phyloP scores from a whole-genome alignment of 768 basidiomycete species.

The Crepidotus variabilis region DNA sequence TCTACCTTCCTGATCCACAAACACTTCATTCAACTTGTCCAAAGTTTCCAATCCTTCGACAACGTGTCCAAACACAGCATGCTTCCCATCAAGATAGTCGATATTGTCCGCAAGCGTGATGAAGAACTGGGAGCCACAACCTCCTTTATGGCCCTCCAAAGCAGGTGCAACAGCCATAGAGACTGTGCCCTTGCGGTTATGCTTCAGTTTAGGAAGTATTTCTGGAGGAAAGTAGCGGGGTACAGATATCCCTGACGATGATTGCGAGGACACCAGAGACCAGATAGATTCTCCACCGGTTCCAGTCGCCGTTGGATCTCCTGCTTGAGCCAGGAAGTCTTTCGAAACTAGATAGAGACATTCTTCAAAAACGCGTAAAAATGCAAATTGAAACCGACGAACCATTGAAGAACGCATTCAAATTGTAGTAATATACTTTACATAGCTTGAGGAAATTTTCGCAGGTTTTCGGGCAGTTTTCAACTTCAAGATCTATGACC shows the following conservation, averaged over 20 bases:
- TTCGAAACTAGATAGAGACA: constrained; percentile 70
- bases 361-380: neutral
- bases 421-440: constrained; percentile 95
- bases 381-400: constrained; percentile 20
- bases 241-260: constrained; percentile 28
- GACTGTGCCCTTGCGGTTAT: constrained; percentile 80
- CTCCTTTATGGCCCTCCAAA: constrained; percentile 53
- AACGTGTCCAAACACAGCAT: constrained; percentile 93
- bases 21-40: constrained; percentile 90
- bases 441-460: constrained; percentile 98
- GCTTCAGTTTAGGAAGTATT: constrained; percentile 78
- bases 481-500: constrained; percentile 93
- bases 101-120: constrained; percentile 87
- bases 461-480: constrained; percentile 85
- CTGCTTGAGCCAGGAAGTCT: constrained; percentile 93
- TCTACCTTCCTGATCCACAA: constrained; percentile 81
- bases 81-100: constrained; percentile 91
- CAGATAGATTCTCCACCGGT: constrained; percentile 90
- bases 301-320: constrained; percentile 95
- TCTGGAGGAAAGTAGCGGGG: constrained; percentile 90
- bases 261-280: constrained; percentile 63
- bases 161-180: constrained; percentile 97
- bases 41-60: constrained; percentile 92
- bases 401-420: constrained; percentile 99
- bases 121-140: constrained; percentile 96